Percentiles rank a stretch among this genome's conserved stretches.
Evolutionary conservation across 768 basidiomycete species (phyloP).

Genomic region (Bullera alba): DNA sequence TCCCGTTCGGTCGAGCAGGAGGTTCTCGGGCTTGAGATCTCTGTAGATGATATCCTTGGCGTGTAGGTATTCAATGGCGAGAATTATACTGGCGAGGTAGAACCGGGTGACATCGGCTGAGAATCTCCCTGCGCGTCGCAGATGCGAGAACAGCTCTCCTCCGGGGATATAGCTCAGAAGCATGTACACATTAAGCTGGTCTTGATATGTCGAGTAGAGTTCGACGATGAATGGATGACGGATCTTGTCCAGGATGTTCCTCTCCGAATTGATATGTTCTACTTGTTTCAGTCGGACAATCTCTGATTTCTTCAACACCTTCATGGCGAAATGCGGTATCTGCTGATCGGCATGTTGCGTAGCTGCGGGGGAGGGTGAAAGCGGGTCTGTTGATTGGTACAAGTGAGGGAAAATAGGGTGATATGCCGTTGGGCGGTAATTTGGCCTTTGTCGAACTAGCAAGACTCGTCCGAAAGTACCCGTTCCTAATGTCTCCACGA

Average conservation of each 20-base stretch:
- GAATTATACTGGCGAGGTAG: slow-evolving; percentile 90
- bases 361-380: slow-evolving; percentile 27
- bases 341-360: slow-evolving; percentile 40
- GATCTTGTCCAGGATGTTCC: slow-evolving; percentile 82
- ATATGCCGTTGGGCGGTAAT: slow-evolving; percentile 33
- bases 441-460: slow-evolving; percentile 66
- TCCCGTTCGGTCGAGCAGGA: slow-evolving; percentile 86
- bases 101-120: slow-evolving; percentile 96
- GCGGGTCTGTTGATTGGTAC: slow-evolving; percentile 34
- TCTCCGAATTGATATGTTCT: slow-evolving; percentile 95
- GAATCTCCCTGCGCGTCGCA: slow-evolving; percentile 88
- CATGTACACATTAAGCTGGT: slow-evolving; percentile 96
- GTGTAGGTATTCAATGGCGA: slow-evolving; percentile 90
- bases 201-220: slow-evolving; percentile 61
- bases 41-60: slow-evolving; percentile 97
- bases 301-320: slow-evolving; percentile 46
- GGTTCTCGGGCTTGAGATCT: slow-evolving; percentile 96
- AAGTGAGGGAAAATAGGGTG: slow-evolving; percentile 45
- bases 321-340: slow-evolving; percentile 47
- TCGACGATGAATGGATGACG: slow-evolving; percentile 95
- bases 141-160: slow-evolving; percentile 86
- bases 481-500: slow-evolving; percentile 63
- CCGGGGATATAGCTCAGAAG: slow-evolving; percentile 92
- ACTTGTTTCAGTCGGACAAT: slow-evolving; percentile 72
- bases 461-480: slow-evolving; percentile 94